Base-by-base conservation (phyloP, 2,329 filamentous ascomycete species). In the Nemania sp. region DNA sequence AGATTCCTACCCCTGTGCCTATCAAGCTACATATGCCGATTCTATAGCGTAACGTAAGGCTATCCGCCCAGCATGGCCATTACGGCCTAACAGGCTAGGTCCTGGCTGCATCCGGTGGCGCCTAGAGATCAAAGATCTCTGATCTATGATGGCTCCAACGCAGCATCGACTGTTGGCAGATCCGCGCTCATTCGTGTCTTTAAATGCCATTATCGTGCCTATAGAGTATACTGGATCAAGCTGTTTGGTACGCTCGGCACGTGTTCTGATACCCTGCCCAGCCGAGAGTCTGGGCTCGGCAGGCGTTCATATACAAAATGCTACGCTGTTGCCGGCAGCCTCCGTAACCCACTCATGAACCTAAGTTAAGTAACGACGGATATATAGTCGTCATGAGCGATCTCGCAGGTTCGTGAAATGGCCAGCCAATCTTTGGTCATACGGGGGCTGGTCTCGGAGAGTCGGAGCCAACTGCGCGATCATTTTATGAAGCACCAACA, bases 171-270 rank as follows among this genome's bases (percentile, higher is more conserved):
- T 34, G 20, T 24, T 39, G n/a, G 31, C 26, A 30, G n/a, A 14
- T 37, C 41, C 28, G 24, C 22, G 12, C 23, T 9, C 12, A 20
- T 23, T 39, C 41, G 45, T 58, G 51, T 58, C 55, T 58, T 45
- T 53, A 40, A 50, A 15, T 50, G 45, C 53, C 49, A 52, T 45
- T 40, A 42, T 41, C 28, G 17, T 39, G 15, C 45, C 19, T 40
- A 22, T 37, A 20, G 40, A 17, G 8, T 49, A n/a, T n/a, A 31
- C 40, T 36, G 33, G 6, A 22, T 43, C 48, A 34, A 22, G 34
- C 37, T 50, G 53, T 46, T 52, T 53, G 39, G 54, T 50, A 54
- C 51, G 53, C 43, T 52, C 50, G 39, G 54, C 54, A 54, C 51
- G 54, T 54, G 57, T 54, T n/a, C 39, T 48, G 54, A 33, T n/a